Conservation (phyloP, 139 green algal species). For the Mesotaenium endlicherianum region DNA sequence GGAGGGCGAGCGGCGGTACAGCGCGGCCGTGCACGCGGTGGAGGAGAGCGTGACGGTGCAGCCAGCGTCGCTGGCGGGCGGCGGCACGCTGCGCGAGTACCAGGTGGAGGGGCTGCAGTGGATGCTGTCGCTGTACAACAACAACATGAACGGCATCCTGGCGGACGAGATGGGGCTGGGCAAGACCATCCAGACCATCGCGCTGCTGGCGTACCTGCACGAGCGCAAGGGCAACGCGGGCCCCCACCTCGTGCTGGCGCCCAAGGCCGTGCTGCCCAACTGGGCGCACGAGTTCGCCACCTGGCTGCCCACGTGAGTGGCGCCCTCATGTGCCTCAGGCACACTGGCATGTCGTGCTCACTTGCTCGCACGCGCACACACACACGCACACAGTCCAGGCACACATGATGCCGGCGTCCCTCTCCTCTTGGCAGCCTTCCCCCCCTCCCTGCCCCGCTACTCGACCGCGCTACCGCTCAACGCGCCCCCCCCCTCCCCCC, state of each 20-base stretch:
- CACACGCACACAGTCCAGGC: too few species aligned
- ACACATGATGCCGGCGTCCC: too few species aligned
- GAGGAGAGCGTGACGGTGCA: slow-evolving; percentile 53
- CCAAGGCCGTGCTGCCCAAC: slow-evolving; percentile 73
- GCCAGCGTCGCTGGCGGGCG: slow-evolving; percentile 50
- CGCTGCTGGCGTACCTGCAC: slow-evolving; percentile 59
- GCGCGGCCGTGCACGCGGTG: slow-evolving; percentile 39
- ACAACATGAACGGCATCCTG: slow-evolving; percentile 69
- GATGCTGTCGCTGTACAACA: slow-evolving; percentile 69
- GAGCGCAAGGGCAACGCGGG: slow-evolving; percentile 66
- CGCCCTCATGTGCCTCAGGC: background rate
- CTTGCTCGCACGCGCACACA: too few species aligned
- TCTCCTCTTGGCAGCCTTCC: too few species aligned
- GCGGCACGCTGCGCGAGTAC: slow-evolving; percentile 58
- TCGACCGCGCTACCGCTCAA: too few species aligned
- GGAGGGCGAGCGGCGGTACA: slow-evolving; percentile 46
- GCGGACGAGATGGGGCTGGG: slow-evolving; percentile 67
- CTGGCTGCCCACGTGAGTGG: slow-evolving; percentile 58
- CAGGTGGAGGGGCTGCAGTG: slow-evolving; percentile 63
- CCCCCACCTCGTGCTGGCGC: slow-evolving; percentile 69
- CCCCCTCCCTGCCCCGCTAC: too few species aligned
- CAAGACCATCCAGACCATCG: slow-evolving; percentile 67
- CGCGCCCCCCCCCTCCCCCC: too few species aligned
- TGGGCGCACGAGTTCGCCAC: slow-evolving; percentile 65
- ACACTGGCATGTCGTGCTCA: too few species aligned